These are phyloP conservation scores for Mortierella sp. DNA, from an alignment of 371 early-diverging fungal species.

Conservation along the genomic window DNA sequence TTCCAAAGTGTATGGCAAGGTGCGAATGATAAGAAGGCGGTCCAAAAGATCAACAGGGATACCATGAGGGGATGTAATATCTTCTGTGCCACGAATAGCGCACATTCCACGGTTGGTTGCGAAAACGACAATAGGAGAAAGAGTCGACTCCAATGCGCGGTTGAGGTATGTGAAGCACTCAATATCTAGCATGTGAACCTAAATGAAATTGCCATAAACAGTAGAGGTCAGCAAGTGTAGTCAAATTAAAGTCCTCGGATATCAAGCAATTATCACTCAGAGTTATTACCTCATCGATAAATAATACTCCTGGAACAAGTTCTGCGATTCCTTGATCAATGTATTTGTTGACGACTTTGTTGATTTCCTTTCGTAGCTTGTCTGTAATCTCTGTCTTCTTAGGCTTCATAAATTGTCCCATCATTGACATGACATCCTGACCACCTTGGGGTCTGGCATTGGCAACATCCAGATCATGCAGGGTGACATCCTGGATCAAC, in stretches of 20 bases:
- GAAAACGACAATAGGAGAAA: constrained; percentile 98
- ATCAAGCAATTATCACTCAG: neutral
- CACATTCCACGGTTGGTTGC: constrained; percentile 98
- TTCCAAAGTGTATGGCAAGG: constrained; percentile 90
- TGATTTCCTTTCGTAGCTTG: constrained; percentile 97
- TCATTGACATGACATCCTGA: constrained; percentile 97
- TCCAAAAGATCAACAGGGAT: constrained; percentile 98
- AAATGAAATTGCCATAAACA: constrained; percentile 62
- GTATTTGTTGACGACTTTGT: constrained; percentile 99
- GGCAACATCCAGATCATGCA: constrained; percentile 99
- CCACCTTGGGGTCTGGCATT: constrained; percentile 97
- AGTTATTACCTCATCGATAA: constrained; percentile 91
- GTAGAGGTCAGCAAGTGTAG: constrained; percentile 21
- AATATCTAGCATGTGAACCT: constrained; percentile 98
- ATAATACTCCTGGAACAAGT: constrained; percentile 97
- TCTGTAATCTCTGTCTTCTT: constrained; percentile 99
- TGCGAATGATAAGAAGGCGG: constrained; percentile 95
- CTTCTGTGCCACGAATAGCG: constrained; percentile 94
- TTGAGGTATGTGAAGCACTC: constrained; percentile 99
- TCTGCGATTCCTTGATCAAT: constrained; percentile 99
- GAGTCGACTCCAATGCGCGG: constrained; percentile 93
- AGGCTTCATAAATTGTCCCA: constrained; percentile 97
- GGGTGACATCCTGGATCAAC: constrained; percentile 96
- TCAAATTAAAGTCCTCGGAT: neutral
- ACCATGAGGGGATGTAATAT: constrained; percentile 93